Conservation (phyloP, 2,329 filamentous ascomycete species). For the Arthroderma uncinatum region DNA sequence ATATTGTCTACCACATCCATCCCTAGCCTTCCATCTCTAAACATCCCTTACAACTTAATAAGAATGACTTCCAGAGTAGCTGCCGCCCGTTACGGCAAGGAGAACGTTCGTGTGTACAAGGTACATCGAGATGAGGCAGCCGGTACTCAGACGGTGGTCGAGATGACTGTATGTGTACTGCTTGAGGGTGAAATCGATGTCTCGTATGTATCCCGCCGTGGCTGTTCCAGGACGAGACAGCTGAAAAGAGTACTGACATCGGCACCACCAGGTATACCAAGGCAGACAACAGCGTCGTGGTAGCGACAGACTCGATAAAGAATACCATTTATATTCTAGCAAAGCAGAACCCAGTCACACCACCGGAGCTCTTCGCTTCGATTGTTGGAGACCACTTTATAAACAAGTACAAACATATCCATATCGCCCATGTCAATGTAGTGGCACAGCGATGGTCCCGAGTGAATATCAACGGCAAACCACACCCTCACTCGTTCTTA, state of each 20-base stretch:
- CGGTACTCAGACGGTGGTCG: constrained; percentile 71
- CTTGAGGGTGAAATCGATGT: constrained; percentile 85
- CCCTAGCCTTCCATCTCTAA: background rate
- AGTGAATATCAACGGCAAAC: constrained; percentile 73
- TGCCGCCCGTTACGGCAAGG: constrained; percentile 51
- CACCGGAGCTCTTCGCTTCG: constrained; percentile 82
- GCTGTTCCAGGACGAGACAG: background rate
- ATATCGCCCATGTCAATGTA: constrained; percentile 68
- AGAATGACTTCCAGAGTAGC: constrained; percentile 23
- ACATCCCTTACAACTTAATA: background rate
- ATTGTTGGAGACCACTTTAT: constrained; percentile 83
- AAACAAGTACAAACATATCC: constrained; percentile 77
- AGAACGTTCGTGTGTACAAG: constrained; percentile 97
- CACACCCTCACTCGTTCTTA: constrained; percentile 90
- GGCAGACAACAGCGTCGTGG: constrained; percentile 88
- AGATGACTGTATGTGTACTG: constrained; percentile 89
- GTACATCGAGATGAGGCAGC: constrained; percentile 68
- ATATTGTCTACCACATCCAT: background rate
- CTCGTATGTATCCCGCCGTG: constrained; percentile 45
- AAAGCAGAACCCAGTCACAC: constrained; percentile 83
- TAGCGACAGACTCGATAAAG: constrained; percentile 96
- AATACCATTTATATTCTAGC: constrained; percentile 93
- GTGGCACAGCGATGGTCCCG: constrained; percentile 84
- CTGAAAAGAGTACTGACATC: background rate
- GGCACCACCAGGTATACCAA: constrained; percentile 59